Evolutionary conservation across 345 rosid species (phyloP).

Genomic region (Citrus australasica): DNA sequence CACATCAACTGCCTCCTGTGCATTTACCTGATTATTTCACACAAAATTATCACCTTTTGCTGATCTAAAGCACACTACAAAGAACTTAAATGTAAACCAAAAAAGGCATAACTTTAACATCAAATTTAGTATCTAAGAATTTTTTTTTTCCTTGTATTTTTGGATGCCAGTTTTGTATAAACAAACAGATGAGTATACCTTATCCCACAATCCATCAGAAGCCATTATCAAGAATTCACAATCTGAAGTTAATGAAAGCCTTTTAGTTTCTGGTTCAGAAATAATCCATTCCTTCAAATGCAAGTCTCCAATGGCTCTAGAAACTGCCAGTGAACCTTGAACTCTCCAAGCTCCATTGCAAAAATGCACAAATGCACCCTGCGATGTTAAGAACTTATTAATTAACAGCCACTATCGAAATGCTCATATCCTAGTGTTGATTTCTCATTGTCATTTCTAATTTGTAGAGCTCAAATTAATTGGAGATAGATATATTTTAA

Average conservation of each 20-base stretch:
- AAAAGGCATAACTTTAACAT: too few relatives aligned
- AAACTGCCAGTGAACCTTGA: constrained; percentile 50
- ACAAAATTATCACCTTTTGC: neutral
- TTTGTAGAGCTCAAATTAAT: too few relatives aligned
- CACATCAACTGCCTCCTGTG: constrained; percentile 51
- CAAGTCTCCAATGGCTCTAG: constrained; percentile 54
- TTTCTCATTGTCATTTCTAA: too few relatives aligned
- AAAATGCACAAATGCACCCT: constrained; percentile 53
- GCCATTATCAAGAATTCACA: constrained; percentile 47
- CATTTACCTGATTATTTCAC: constrained; percentile 29
- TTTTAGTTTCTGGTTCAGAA: constrained; percentile 47
- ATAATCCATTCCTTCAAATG: constrained; percentile 52
- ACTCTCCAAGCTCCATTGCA: constrained; percentile 48
- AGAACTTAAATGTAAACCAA: neutral
- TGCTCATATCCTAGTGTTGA: too few relatives aligned
- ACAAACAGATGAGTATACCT: constrained; percentile 23
- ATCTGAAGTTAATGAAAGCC: constrained; percentile 28
- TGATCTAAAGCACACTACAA: neutral
- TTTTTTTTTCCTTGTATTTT: neutral
- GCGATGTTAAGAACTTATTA: neutral
- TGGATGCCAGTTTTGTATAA: neutral
- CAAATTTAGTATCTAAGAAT: too few relatives aligned
- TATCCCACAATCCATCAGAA: constrained; percentile 64
- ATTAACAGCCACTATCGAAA: too few relatives aligned
- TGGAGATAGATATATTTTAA: too few relatives aligned